Conservation (phyloP, 306 rosid genomes). For the Notholithocarpus densiflorus region DNA sequence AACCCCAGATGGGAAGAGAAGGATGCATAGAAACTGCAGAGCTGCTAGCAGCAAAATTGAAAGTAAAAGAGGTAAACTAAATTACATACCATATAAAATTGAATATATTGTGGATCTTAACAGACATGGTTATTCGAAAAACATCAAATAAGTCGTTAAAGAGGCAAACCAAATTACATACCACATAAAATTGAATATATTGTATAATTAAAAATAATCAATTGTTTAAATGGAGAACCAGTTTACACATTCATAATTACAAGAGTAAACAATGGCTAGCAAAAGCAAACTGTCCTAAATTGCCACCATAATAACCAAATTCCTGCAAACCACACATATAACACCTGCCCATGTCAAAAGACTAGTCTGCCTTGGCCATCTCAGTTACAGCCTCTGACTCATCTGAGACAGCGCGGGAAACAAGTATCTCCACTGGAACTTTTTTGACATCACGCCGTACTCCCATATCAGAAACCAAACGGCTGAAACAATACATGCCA, state of each 20-base stretch:
- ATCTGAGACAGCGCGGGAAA: constrained; percentile 19
- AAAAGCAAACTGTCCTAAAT: background rate
- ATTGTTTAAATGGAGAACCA: background rate
- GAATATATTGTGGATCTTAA: no score
- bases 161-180: no score
- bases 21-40: no score
- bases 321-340: no score
- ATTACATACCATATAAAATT: no score
- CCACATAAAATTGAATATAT: no score
- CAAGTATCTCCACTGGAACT: constrained; percentile 56
- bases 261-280: background rate
- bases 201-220: background rate
- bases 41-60: no score
- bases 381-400: constrained; percentile 26
- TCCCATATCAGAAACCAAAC: constrained; percentile 53
- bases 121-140: no score
- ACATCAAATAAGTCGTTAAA: no score
- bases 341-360: background rate
- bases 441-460: constrained; percentile 45
- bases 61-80: no score
- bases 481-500: constrained; percentile 43
- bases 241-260: background rate
- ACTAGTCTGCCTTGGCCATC: constrained; percentile 5
- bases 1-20: no score
- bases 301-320: background rate